Evolutionary conservation across 2,329 filamentous ascomycete species (phyloP).

Genomic region (Aspergillus sp.): DNA sequence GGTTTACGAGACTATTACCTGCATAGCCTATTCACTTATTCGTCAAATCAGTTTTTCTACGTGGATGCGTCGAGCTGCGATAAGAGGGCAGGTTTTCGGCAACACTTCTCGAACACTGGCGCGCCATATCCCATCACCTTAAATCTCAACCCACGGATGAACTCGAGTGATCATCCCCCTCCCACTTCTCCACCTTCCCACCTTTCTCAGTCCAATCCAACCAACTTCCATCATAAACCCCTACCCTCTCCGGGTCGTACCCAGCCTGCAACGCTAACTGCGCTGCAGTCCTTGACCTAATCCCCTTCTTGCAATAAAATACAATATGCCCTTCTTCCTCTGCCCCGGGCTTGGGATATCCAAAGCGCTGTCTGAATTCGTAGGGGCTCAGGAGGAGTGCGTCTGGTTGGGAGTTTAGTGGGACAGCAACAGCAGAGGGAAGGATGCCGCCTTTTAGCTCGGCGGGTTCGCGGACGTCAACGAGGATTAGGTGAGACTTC

Average conservation of each 20-base stretch:
- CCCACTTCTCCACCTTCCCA: slow-evolving; percentile 50
- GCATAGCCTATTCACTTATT: too few species aligned
- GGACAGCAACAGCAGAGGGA: slow-evolving; percentile 72
- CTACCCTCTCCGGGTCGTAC: slow-evolving; percentile 55
- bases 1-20: too few species aligned
- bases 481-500: slow-evolving; percentile 25
- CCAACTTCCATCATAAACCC: slow-evolving; percentile 45
- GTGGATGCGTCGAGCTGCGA: too few species aligned
- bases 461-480: slow-evolving; percentile 41
- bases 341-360: slow-evolving; percentile 58
- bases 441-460: slow-evolving; percentile 50
- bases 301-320: slow-evolving; percentile 90
- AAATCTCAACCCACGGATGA: too few species aligned
- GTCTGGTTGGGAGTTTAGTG: slow-evolving; percentile 66
- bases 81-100: too few species aligned
- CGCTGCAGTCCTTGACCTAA: slow-evolving; percentile 69
- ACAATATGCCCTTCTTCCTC: slow-evolving; percentile 48
- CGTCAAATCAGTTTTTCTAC: too few species aligned
- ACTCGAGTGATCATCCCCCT: slow-evolving; percentile 21
- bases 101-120: too few species aligned
- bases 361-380: slow-evolving; percentile 76
- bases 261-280: slow-evolving; percentile 66
- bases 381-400: slow-evolving; percentile 64
- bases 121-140: too few species aligned
- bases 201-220: slow-evolving; percentile 71